Conservation (phyloP, 73 alveolate genomes). For the Paramecium bursaria region DNA sequence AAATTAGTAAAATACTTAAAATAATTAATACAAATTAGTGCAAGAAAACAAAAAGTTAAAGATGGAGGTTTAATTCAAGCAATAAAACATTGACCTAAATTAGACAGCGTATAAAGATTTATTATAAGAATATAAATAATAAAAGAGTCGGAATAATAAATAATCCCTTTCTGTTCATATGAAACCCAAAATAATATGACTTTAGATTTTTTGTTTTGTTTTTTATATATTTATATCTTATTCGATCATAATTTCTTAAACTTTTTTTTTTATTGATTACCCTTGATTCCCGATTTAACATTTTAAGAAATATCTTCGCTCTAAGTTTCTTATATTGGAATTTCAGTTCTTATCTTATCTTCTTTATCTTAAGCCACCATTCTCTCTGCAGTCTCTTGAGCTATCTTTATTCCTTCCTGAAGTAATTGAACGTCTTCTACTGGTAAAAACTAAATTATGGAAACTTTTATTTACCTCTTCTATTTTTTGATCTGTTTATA, state of each 20-base stretch:
- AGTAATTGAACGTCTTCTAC: constrained; percentile 19
- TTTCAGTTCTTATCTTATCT: neutral
- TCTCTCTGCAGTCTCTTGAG: constrained; percentile 13
- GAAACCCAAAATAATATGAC: neutral
- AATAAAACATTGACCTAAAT: no score
- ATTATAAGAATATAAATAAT: constrained; percentile 72
- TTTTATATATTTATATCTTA: neutral
- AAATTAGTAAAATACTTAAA: no score
- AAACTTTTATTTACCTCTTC: constrained; percentile 40
- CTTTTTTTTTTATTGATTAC: neutral
- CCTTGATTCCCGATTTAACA: neutral
- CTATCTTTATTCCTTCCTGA: neutral
- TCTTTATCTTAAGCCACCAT: neutral
- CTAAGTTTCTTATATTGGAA: neutral
- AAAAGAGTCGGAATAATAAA: constrained; percentile 77
- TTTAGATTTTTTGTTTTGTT: neutral
- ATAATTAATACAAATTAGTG: no score
- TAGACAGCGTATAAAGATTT: no score
- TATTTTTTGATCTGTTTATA: constrained; percentile 95
- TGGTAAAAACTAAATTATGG: neutral
- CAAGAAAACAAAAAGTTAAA: no score
- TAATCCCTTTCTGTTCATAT: neutral
- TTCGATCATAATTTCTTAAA: neutral
- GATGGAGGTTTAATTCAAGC: no score
- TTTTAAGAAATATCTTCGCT: no score